Evolutionary conservation across 345 rosid species (phyloP).

Genomic region (Lumnitzera littorea): DNA sequence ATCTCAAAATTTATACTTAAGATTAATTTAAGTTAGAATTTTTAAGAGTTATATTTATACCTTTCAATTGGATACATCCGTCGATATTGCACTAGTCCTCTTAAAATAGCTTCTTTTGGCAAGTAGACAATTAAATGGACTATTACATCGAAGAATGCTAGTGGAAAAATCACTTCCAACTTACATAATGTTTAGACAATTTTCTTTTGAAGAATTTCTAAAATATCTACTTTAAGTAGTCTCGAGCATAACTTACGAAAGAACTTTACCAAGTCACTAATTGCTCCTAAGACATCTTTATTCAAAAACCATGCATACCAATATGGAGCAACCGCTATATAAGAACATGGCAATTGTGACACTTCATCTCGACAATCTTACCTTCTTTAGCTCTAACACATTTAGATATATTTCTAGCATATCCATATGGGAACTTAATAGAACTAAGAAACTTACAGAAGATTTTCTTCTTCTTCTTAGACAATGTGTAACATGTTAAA

Average conservation of each 20-base stretch:
- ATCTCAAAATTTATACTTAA: too few species aligned
- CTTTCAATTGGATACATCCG: slow-evolving; percentile 8
- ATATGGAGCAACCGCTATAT: slow-evolving; percentile 2
- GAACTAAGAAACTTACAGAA: neutral
- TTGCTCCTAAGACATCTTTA: neutral
- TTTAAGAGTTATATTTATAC: neutral
- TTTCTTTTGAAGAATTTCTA: neutral
- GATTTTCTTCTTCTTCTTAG: neutral
- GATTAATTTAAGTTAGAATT: too few species aligned
- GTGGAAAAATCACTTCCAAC: slow-evolving; percentile 4
- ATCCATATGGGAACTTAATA: slow-evolving; percentile 7
- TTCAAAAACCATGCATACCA: slow-evolving; percentile 1
- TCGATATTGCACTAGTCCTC: slow-evolving; percentile 1
- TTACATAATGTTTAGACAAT: neutral
- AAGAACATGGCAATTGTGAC: slow-evolving; percentile 11
- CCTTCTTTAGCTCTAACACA: slow-evolving; percentile 3
- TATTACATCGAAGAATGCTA: slow-evolving; percentile 8
- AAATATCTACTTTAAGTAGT: neutral
- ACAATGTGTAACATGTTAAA: slow-evolving; percentile 1
- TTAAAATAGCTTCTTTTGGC: neutral
- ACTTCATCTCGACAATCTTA: neutral
- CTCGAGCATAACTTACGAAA: slow-evolving; percentile 2
- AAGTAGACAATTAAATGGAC: neutral
- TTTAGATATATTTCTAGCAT: slow-evolving; percentile 1
- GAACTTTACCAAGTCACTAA: slow-evolving; percentile 1